Evolutionary conservation across 2,329 filamentous ascomycete genomes (phyloP), one percentile per base, ranked within the genome.

Genomic region (Nothophoma quercina): DNA sequence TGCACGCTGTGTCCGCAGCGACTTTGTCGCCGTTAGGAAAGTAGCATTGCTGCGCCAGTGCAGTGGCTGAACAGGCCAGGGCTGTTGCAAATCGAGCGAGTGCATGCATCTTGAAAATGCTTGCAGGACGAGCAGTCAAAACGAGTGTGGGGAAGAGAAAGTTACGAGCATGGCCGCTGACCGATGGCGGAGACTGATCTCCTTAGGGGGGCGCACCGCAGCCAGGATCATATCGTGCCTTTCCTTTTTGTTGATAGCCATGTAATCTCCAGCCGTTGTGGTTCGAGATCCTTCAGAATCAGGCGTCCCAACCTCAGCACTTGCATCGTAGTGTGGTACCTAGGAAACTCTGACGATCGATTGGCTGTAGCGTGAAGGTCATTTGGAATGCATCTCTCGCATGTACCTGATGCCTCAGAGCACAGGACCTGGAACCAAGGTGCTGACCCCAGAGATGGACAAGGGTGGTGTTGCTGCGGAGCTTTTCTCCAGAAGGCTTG

Each of bases 11-110:
- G 36, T 63, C 60, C 16, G 41, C 26, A 15, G 21, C 39, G 15
- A 53, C 49, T 12, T 36, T 33, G 15, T 26, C 21, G 22, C 60
- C 60, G 38, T 63, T 58, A 2, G 60, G 60, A n/a, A 63, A 64
- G 32, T 53, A 57, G 40, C 62, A 63, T 2, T 56, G 34, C 10
- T 45, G 38, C 9, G 56, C 58, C 6, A 56, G 9, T 6, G 44
- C 59, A 16, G 54, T 33, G 2, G 55, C 32, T 12, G 39, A 33
- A 13, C 41, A 51, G 19, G 40, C 15, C 28, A 52, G 18, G 9
- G 51, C 18, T 13, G 40, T 41, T 16, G 36, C 33, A 5, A 55
- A 34, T 34, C 26, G 50, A 21, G 29, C 18, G 35, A 41, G 30
- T 5, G 32, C 18, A 32, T 22, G 42, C 49, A 52, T 52, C 7